Conservation (phyloP, 2,329 filamentous ascomycete genomes). For the Alternaria brassicicola region DNA sequence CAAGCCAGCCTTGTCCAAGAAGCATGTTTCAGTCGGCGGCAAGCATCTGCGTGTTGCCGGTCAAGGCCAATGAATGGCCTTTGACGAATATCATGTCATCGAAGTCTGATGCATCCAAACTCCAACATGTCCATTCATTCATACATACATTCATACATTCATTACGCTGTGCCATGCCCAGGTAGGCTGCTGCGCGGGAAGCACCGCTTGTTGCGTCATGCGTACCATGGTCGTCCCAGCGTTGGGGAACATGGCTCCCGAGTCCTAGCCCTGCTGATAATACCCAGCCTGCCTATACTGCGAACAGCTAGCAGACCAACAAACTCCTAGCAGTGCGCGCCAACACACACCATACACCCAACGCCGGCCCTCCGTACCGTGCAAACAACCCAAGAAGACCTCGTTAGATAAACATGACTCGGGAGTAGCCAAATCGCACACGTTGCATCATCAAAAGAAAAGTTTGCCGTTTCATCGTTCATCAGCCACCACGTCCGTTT, state of each 20-base stretch:
- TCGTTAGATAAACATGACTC: not conserved
- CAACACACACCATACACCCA: constrained; percentile 2
- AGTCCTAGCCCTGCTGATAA: constrained; percentile 5
- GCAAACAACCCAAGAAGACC: not conserved
- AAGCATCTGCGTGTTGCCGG: not conserved
- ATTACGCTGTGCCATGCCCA: not conserved
- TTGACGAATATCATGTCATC: not conserved
- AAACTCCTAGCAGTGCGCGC: not conserved
- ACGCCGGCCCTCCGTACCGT: not conserved
- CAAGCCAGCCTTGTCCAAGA: constrained; percentile 1
- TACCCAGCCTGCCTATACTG: constrained; percentile 11
- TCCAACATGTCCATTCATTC: not conserved
- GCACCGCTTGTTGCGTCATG: constrained; percentile 21
- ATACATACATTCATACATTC: no score
- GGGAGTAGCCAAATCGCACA: not conserved
- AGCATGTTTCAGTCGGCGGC: constrained; percentile 4
- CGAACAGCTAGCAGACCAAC: constrained; percentile 2
- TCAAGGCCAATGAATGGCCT: not conserved
- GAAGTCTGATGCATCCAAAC: not conserved
- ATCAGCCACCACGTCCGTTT: constrained; percentile 1
- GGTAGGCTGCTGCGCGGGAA: not conserved
- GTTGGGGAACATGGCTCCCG: constrained; percentile 5
- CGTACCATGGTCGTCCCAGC: constrained; percentile 8
- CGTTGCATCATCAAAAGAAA: constrained; percentile 5
- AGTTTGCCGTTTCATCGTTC: constrained; percentile 17